Evolutionary conservation across 495 filamentous ascomycete species (phyloP), one percentile per base, ranked within the genome.

Genomic region (Cudoniella acicularis): DNA sequence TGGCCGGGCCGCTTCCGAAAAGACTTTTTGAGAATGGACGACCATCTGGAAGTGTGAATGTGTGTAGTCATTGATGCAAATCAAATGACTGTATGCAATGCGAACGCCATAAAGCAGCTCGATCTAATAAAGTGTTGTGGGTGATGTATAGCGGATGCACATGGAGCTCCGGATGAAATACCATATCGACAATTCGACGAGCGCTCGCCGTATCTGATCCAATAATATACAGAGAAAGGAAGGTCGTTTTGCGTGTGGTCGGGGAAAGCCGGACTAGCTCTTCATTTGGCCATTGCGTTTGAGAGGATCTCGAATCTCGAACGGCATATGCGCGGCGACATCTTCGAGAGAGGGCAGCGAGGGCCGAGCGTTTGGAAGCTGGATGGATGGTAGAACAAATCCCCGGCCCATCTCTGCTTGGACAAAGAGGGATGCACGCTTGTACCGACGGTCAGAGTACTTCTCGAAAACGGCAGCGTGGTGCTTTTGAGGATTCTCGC

Each of bases 401-500:
- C 79, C 89, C 51, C 77, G 79, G 49, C 70, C 69, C 60, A 96
- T 81, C 74, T 91, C 87, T 18, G 72, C 75, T 66, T 91, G 83
- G 25, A 94, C 92, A 61, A 85, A 96, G 17, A 82, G 65, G n/a
- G 92, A 88, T 2, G 88, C 88, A 23, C 84, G 77, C 76, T 92
- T 92, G 77, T 87, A 97, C 27, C 88, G 84, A 54, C 82, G 87
- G 67, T 91, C 87, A 6, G 83, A 77, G 72, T 96, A 98, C 73
- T 98, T 98, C 18, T 97, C 90, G 64, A 81, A 98, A 59, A 98
- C 86, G 20, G 91, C 89, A 3, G 72, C 64, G 70, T 98, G 94
- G 65, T 98, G 94, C 64, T 83, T 87, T 62, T 75, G 78, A 4
- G 89, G 88, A 61, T 87, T 83, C 61, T 89, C 86, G 69, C 91